Base-by-base conservation (phyloP, 2,329 filamentous ascomycete species). In the Aureobasidium subglaciale region DNA sequence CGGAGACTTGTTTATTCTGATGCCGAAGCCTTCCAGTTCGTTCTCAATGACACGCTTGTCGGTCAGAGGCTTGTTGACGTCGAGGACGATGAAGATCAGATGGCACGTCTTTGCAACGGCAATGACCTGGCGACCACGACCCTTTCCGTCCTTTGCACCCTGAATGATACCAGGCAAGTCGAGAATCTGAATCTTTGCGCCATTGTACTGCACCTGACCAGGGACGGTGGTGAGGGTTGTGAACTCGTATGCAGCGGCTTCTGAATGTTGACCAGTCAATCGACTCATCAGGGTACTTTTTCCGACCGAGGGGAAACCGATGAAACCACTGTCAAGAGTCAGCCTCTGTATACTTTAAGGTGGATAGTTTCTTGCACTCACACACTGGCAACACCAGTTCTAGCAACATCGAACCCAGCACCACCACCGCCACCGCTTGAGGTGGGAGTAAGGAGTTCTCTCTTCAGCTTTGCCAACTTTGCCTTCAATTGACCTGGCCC, bases 121-220 rank as follows among this genome's bases (percentile, higher is more conserved):
- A 76, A 99, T 99, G 67, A 99, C 93, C 73, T 99, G 93, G 63
- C 93, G 80, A 61, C 93, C 93, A 76, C 95, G 78, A 16, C 93
- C 93, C 75, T 99, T 99, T 38, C 93, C 93, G 71, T 99, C 93
- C 1, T 91, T 79, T 50, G 93, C 93, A 59, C 93, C 93, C 70
- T 99, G 95, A 66, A 99, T 99, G 68, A 99, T 99, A 77, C 93
- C 93, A 0, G 93, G 93, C 60, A 99, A 75, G 84, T 99, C 93
- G 58, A 99, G 85, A 61, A 99, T 87, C 73, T 99, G 93, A 64
- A 99, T 87, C 66, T 95, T 95, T 45, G 93, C 93, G 58, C 92
- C 93, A 68, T 99, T 97, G 75, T 97, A 97, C 64, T 87, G 76
- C 59, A 99, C 90, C 76, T 97, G 93, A 54, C 93, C 93, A 38